phyloP scores from a whole-genome alignment of 768 basidiomycete species.

The Agaricus sinodeliciosus region DNA sequence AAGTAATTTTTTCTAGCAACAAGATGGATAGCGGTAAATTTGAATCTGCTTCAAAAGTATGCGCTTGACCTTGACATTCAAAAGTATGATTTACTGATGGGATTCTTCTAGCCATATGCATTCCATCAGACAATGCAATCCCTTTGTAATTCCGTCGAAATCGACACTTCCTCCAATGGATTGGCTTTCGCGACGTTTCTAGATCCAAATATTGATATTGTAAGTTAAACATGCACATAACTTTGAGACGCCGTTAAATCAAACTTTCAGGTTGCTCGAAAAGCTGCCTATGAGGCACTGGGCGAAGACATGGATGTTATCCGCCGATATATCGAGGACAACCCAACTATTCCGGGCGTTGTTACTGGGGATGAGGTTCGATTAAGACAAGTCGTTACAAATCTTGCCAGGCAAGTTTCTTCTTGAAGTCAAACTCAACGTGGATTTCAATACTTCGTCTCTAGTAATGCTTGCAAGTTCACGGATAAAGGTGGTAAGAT shows the following conservation, averaged over 20 bases:
- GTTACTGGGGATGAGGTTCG: slow-evolving; percentile 84
- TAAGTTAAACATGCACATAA: too few relatives aligned
- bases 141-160: slow-evolving; percentile 58
- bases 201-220: background rate
- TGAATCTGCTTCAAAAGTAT: slow-evolving; percentile 53
- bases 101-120: slow-evolving; percentile 47
- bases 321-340: slow-evolving; percentile 30
- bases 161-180: slow-evolving; percentile 61
- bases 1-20: slow-evolving; percentile 38
- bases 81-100: slow-evolving; percentile 3
- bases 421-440: background rate
- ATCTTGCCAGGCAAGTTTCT: slow-evolving; percentile 59
- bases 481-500: slow-evolving; percentile 66
- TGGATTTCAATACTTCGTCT: background rate
- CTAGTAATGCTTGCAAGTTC: slow-evolving; percentile 75
- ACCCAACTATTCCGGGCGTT: slow-evolving; percentile 52
- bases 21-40: slow-evolving; percentile 87
- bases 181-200: slow-evolving; percentile 53
- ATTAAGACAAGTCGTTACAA: slow-evolving; percentile 74
- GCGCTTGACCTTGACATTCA: slow-evolving; percentile 6
- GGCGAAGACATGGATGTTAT: slow-evolving; percentile 40
- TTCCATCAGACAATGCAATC: slow-evolving; percentile 77
- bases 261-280: slow-evolving; percentile 43
- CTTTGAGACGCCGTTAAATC: background rate
- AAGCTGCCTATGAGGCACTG: slow-evolving; percentile 52